Evolutionary conservation across 139 green algal species (phyloP).

Genomic region (Chlorella vulgaris): DNA sequence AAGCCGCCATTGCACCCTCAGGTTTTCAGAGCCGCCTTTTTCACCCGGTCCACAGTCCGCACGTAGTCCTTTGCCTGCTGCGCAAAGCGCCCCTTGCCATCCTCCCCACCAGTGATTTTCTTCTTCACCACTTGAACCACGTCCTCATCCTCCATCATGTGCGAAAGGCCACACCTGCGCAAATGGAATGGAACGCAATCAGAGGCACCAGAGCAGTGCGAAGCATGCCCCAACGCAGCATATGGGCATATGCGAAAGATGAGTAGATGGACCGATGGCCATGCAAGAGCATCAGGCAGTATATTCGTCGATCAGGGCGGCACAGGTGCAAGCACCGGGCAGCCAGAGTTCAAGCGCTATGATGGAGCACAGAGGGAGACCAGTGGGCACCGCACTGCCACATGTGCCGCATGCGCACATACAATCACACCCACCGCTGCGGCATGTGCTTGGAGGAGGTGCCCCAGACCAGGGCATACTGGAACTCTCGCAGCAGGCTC

Average conservation of each 20-base stretch:
- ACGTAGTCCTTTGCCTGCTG: constrained; percentile 25
- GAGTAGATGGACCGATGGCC: too few relatives aligned
- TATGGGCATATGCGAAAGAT: too few relatives aligned
- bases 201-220: too few relatives aligned
- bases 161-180: constrained; percentile 48
- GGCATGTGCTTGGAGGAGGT: constrained; percentile 93
- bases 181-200: not conserved
- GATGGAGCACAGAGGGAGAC: too few relatives aligned
- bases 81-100: constrained; percentile 74
- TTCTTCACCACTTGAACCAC: constrained; percentile 94
- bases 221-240: too few relatives aligned
- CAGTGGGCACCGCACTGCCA: too few relatives aligned
- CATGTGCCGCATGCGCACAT: not conserved
- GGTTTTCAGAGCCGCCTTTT: constrained; percentile 96
- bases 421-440: constrained; percentile 74
- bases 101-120: constrained; percentile 76
- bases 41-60: constrained; percentile 80
- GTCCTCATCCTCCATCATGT: constrained; percentile 82
- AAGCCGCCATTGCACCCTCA: too few relatives aligned
- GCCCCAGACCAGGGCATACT: constrained; percentile 97
- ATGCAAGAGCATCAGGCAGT: too few relatives aligned
- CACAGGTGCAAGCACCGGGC: too few relatives aligned
- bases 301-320: too few relatives aligned
- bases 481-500: constrained; percentile 80
- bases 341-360: too few relatives aligned